Conservation (phyloP, 257 asterid genomes). For the Penstemon newberryi region DNA sequence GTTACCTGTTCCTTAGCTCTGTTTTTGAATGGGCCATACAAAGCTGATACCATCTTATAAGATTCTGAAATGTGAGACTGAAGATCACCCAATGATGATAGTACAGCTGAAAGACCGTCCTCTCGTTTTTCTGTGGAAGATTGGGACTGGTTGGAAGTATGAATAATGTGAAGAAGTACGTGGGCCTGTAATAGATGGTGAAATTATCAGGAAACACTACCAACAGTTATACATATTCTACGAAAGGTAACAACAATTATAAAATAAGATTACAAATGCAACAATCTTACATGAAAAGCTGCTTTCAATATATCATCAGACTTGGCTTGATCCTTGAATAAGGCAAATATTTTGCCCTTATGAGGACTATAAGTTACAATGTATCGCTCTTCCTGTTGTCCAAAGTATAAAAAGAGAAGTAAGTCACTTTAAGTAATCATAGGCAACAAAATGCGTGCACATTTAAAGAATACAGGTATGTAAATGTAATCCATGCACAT, state of each 20-base stretch:
- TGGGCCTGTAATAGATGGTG: constrained; percentile 67
- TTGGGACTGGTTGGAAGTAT: constrained; percentile 50
- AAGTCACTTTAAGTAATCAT: constrained; percentile 9
- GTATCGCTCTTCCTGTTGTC: constrained; percentile 77
- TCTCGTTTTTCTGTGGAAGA: constrained; percentile 44
- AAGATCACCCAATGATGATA: constrained; percentile 58
- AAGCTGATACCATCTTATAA: constrained; percentile 87
- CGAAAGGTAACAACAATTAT: too few species aligned
- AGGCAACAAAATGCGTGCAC: constrained; percentile 19
- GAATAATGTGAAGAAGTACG: constrained; percentile 81
- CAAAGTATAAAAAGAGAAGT: constrained; percentile 11
- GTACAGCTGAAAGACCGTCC: constrained; percentile 38
- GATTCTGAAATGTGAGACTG: constrained; percentile 82
- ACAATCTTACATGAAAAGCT: constrained; percentile 82
- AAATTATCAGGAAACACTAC: constrained; percentile 31
- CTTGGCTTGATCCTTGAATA: constrained; percentile 95
- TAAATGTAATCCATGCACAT: constrained; percentile 22
- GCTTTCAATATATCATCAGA: constrained; percentile 96
- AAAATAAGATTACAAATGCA: constrained; percentile 22
- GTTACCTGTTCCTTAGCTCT: constrained; percentile 90
- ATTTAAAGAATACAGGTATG: constrained; percentile 16
- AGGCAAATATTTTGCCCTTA: constrained; percentile 76
- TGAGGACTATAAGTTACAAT: constrained; percentile 81
- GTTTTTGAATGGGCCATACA: constrained; percentile 84
- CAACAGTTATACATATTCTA: not conserved